Evolutionary conservation across 1,139 yeast genomes (phyloP), one percentile per base, ranked within the genome.

Genomic region (Pneumocystis oryctolagi): DNA sequence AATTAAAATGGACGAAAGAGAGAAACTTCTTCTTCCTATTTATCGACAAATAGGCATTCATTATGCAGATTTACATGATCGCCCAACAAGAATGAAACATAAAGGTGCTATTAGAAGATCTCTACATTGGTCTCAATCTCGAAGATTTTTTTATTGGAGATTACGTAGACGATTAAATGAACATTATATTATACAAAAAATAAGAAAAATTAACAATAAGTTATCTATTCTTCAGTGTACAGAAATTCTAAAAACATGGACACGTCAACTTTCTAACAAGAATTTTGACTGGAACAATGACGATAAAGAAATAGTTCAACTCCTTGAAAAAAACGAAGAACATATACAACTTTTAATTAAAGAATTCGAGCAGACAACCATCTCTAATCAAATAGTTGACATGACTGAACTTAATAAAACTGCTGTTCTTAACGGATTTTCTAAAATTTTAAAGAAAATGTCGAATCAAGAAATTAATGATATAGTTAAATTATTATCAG

Each of bases 141-240:
- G 98, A 79, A 84, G 97, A 72, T 87, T 82, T 83, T 94, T 92
- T 84, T 92, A 89, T 92, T 92, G 98, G 98, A 85, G 99, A 77
- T 82, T 89, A 68, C 89, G 97, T 78, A 87, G 98, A 78, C 88
- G 97, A 77, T 80, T 94, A 76, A 85, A 87, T 74, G 97, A 92
- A 78, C 95, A 89, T 74, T 88, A 89, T 75, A 79, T 90, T 71
- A 79, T 89, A 74, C 84, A 82, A 74, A 81, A 87, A 72, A 82
- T 90, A 70, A 83, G 56, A 30, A 64, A 63, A 20, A 20, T 58
- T 12, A 47, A 42, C 42, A 47, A 47, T n/a, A 32, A 39, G n/a
- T 6, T 39, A 3, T 53, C 60, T 18, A 28, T 58, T 37, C 59
- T 39, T n/a, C 62, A 60, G 37, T 55, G 47, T 9, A 25, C 60